phyloP scores from a whole-genome alignment of 2,329 filamentous ascomycete genomes.

The Colletotrichum liaoningense region DNA sequence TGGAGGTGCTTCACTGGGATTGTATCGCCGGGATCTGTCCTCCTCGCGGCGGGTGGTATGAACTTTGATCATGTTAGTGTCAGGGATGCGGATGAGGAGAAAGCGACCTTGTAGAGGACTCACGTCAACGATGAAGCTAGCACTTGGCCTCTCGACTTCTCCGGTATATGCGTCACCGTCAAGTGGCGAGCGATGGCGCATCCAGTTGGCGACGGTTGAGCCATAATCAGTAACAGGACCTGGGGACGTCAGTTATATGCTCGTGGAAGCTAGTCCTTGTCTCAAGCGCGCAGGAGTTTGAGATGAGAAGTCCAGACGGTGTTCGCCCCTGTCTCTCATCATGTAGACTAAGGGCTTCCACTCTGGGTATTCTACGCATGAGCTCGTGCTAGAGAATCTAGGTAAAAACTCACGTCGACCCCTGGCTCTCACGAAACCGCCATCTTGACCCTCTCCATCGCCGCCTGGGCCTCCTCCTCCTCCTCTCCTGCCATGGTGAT shows the following conservation, averaged over 20 bases:
- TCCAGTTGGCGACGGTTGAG: conserved; percentile 90
- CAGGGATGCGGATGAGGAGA: not conserved
- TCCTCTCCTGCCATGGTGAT: conserved; percentile 53
- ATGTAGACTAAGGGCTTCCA: not conserved
- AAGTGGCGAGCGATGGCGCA: conserved; percentile 74
- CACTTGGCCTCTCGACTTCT: conserved; percentile 85
- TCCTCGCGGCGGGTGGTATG: conserved; percentile 83
- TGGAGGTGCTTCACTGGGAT: conserved; percentile 96
- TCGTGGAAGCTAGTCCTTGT: not conserved
- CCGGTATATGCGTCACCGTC: conserved; percentile 63
- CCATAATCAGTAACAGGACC: conserved; percentile 95
- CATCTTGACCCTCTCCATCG: conserved; percentile 48
- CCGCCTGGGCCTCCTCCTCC: conserved; percentile 43
- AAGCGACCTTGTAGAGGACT: conserved; percentile 46
- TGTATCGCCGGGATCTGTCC: conserved; percentile 81
- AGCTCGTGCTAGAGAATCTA: not conserved
- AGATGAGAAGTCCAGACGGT: not conserved
- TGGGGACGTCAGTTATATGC: conserved; percentile 48
- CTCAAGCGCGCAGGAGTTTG: not conserved
- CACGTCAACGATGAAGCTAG: conserved; percentile 91
- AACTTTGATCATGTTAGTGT: conserved; percentile 67
- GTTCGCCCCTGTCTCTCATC: not conserved
- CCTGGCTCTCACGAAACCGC: conserved; percentile 59
- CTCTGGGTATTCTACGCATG: not conserved
- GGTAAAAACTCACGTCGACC: conserved; percentile 59